Percentiles rank a stretch among this genome's conserved stretches.
phyloP scores from a whole-genome alignment of 1,284 basidiomycete species.

The Heterobasidion occidentale region DNA sequence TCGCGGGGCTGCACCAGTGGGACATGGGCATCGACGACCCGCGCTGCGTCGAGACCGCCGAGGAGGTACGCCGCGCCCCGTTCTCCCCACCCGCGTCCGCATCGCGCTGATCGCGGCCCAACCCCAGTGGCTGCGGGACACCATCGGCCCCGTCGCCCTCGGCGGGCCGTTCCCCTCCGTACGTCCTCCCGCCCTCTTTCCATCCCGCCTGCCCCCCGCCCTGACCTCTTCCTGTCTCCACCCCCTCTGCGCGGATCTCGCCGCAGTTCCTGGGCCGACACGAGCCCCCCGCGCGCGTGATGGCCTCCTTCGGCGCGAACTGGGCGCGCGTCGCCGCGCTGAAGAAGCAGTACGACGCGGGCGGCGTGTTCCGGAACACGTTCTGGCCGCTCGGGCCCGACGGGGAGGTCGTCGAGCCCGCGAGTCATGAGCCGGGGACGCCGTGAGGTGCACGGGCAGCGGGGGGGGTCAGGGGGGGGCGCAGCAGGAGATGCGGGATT shows the following conservation, averaged over 20 bases:
- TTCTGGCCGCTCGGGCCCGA: constrained; percentile 66
- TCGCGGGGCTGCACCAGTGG: constrained; percentile 91
- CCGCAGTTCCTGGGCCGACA: constrained; percentile 70
- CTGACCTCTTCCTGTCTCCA: background rate
- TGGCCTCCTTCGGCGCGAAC: constrained; percentile 64
- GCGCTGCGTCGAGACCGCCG: constrained; percentile 71
- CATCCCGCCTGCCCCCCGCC: background rate
- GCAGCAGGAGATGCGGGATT: too few relatives aligned
- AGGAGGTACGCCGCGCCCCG: constrained; percentile 43
- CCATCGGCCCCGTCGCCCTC: constrained; percentile 56
- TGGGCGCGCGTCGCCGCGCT: constrained; percentile 62
- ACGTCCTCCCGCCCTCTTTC: constrained; percentile 21
- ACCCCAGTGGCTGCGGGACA: constrained; percentile 66
- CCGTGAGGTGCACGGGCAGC: background rate
- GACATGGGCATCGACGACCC: constrained; percentile 74
- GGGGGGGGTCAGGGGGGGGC: too few relatives aligned
- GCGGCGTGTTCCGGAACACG: constrained; percentile 62
- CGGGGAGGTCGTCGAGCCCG: constrained; percentile 8
- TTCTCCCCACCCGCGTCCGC: constrained; percentile 3
- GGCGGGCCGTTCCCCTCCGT: constrained; percentile 82
- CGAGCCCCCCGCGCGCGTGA: constrained; percentile 53
- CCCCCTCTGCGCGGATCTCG: background rate
- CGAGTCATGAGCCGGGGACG: constrained; percentile 9
- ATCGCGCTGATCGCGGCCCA: too few relatives aligned
- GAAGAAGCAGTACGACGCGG: constrained; percentile 71